phyloP scores from a whole-genome alignment of 2,329 filamentous ascomycete genomes.

The Apiospora sp. region DNA sequence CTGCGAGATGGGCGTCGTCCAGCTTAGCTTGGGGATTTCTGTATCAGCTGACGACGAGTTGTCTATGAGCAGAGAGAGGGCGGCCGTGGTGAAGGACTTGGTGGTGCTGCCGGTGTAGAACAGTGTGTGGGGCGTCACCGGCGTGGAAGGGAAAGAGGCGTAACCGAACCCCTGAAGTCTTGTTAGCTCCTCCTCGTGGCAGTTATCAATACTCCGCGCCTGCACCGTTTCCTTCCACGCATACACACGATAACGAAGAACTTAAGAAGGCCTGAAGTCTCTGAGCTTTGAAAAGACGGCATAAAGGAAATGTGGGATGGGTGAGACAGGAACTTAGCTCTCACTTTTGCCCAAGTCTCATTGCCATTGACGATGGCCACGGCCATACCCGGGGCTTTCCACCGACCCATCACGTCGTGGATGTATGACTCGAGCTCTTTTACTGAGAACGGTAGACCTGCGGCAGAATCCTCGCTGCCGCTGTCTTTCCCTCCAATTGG shows the following conservation, averaged over 20 bases:
- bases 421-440: slow-evolving; percentile 31
- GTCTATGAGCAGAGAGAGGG: slow-evolving; percentile 57
- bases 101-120: slow-evolving; percentile 64
- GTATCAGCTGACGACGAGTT: slow-evolving; percentile 45
- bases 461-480: background rate
- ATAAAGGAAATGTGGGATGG: background rate
- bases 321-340: background rate
- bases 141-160: slow-evolving; percentile 43
- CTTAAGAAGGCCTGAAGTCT: too few relatives aligned
- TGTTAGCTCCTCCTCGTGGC: slow-evolving; percentile 16
- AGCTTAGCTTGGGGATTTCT: slow-evolving; percentile 49
- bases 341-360: slow-evolving; percentile 45
- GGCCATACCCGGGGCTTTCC: slow-evolving; percentile 51
- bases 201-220: too few relatives aligned
- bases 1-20: slow-evolving; percentile 54
- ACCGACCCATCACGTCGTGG: slow-evolving; percentile 42
- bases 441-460: background rate
- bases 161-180: slow-evolving; percentile 48
- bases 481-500: background rate
- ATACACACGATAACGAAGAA: background rate
- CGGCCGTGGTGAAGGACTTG: slow-evolving; percentile 62
- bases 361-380: slow-evolving; percentile 51
- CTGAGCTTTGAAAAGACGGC: too few relatives aligned
- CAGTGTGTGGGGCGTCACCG: slow-evolving; percentile 56
- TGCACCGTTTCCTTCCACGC: background rate